Evolutionary conservation across 441 rosid genomes (phyloP).

Genomic region (Aquilaria agallochum): DNA sequence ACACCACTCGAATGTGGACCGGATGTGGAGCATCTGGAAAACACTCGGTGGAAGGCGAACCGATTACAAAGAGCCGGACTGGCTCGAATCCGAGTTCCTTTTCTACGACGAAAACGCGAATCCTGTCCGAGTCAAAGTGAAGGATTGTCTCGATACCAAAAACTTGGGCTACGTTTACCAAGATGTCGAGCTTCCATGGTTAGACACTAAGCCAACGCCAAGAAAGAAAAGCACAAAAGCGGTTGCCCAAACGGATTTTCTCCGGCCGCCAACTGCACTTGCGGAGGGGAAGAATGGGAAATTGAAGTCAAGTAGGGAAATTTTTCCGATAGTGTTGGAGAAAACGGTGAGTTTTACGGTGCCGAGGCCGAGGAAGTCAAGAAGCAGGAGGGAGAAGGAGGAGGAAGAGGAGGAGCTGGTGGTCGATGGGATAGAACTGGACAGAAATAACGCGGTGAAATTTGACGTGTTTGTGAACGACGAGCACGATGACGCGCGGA

Average conservation of each 20-base stretch:
- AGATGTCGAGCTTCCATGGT: conserved; percentile 50
- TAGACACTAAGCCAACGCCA: conserved; percentile 40
- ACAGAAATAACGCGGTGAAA: conserved; percentile 28
- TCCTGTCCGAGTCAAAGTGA: conserved; percentile 44
- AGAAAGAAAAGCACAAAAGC: conserved; percentile 18
- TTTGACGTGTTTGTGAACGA: conserved; percentile 53
- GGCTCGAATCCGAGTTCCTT: conserved; percentile 37
- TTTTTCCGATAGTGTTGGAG: conserved; percentile 40
- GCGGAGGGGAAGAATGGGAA: conserved; percentile 18
- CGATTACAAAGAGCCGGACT: conserved; percentile 40
- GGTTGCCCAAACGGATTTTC: conserved; percentile 23
- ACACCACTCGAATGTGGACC: conserved; percentile 57
- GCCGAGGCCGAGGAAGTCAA: conserved; percentile 45
- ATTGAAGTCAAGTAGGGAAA: conserved; percentile 7
- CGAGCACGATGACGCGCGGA: conserved; percentile 23
- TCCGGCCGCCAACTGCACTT: no score
- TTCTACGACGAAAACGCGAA: conserved; percentile 61
- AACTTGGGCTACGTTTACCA: conserved; percentile 42
- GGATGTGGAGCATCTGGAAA: conserved; percentile 57
- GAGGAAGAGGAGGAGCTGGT: conserved; percentile 54
- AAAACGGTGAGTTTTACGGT: conserved; percentile 26
- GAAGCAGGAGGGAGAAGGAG: conserved; percentile 49
- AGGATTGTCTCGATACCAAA: conserved; percentile 35
- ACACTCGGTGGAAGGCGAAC: conserved; percentile 32
- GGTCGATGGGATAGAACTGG: conserved; percentile 39